A percentile compares a stretch with the other conserved stretches of the same genome.
Evolutionary conservation across 306 rosid genomes (phyloP).

Genomic region (Arachis hypogaea): DNA sequence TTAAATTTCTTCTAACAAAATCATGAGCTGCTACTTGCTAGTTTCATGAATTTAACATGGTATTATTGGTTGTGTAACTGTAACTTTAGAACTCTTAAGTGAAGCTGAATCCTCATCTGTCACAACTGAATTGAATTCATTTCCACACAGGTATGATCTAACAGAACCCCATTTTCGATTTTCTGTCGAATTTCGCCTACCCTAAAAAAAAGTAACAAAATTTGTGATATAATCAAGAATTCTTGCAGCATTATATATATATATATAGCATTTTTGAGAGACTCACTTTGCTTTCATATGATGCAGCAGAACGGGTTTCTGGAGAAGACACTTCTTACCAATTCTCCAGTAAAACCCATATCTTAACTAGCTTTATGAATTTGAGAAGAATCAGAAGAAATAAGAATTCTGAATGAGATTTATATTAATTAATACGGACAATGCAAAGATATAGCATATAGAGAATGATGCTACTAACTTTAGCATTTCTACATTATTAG

Average conservation of each 20-base stretch:
- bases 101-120: constrained; percentile 80
- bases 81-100: constrained; percentile 60
- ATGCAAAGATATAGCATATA: neutral
- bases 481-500: constrained; percentile 31
- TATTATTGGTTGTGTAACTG: constrained; percentile 54
- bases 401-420: constrained; percentile 33
- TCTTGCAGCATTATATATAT: too few species aligned
- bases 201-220: too few species aligned
- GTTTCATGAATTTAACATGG: constrained; percentile 45
- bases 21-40: constrained; percentile 40
- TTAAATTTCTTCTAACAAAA: too few species aligned
- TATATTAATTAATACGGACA: constrained; percentile 42
- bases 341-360: constrained; percentile 54
- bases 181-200: too few species aligned
- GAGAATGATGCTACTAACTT: too few species aligned
- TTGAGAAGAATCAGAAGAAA: constrained; percentile 29
- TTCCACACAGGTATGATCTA: too few species aligned
- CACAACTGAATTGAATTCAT: neutral
- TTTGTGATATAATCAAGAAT: too few species aligned
- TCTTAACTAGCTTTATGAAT: constrained; percentile 5
- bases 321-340: constrained; percentile 69
- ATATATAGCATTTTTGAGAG: neutral
- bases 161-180: too few species aligned
- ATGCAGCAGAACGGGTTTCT: constrained; percentile 51
- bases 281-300: constrained; percentile 72